Evolutionary conservation across 805 yeast genomes (phyloP).

Genomic region (Candida morakotiae): DNA sequence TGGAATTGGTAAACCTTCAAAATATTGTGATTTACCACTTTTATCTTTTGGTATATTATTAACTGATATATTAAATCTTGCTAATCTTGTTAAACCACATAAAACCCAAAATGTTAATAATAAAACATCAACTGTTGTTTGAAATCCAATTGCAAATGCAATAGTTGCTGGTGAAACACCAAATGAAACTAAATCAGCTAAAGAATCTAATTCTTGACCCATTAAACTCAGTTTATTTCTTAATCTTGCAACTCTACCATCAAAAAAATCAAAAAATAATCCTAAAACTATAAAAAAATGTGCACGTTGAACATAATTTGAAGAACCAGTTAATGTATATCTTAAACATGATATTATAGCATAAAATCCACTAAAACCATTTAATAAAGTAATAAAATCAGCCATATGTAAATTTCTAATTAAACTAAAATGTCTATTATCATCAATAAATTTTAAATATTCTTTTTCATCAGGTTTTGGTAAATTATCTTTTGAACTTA

Average conservation of each 20-base stretch:
- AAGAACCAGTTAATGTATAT: slow-evolving; percentile 65
- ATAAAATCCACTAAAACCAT: slow-evolving; percentile 92
- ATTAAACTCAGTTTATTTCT: slow-evolving; percentile 86
- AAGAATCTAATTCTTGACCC: slow-evolving; percentile 96
- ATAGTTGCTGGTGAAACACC: slow-evolving; percentile 94
- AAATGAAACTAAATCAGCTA: slow-evolving; percentile 92
- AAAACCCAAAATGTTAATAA: slow-evolving; percentile 79
- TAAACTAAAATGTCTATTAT: slow-evolving; percentile 81
- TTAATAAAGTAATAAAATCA: slow-evolving; percentile 89
- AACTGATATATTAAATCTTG: slow-evolving; percentile 93
- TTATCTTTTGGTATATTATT: slow-evolving; percentile 88
- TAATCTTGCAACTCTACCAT: slow-evolving; percentile 94
- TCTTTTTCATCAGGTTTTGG: slow-evolving; percentile 79
- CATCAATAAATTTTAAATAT: slow-evolving; percentile 74
- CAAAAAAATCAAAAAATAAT: slow-evolving; percentile 91
- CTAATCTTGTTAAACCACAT: slow-evolving; percentile 91
- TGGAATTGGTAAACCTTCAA: slow-evolving; percentile 97
- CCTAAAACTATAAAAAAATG: slow-evolving; percentile 88
- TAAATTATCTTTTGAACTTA: slow-evolving; percentile 51
- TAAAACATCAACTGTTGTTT: slow-evolving; percentile 75
- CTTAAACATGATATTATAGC: slow-evolving; percentile 83
- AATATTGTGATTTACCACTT: slow-evolving; percentile 81
- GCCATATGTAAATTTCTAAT: slow-evolving; percentile 89
- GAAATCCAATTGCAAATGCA: slow-evolving; percentile 89
- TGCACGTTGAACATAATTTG: slow-evolving; percentile 79